These are phyloP conservation scores for Alloteropsis semialata DNA, from an alignment of 176 grass and related monocot genomes.

Conservation along the genomic window DNA sequence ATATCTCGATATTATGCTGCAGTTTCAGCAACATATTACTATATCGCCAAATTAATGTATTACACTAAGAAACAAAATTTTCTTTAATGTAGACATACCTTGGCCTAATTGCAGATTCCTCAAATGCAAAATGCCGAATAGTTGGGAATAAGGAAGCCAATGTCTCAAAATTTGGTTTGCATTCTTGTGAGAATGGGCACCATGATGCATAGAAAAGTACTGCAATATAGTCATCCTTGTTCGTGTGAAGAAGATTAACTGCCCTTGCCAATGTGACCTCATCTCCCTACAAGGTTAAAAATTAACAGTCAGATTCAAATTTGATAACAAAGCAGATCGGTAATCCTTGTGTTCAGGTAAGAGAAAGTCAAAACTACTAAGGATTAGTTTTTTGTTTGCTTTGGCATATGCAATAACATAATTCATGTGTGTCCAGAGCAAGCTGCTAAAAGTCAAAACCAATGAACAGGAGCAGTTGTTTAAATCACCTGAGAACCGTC, in stretches of 20 bases:
- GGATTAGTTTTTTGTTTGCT: neutral
- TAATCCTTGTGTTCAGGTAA: neutral
- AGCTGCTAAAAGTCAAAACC: neutral
- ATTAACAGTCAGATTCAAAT: conserved; percentile 6
- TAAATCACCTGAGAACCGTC: neutral
- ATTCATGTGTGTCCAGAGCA: neutral
- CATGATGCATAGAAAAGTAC: conserved; percentile 96
- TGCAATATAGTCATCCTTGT: conserved; percentile 72
- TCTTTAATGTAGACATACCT: conserved; percentile 48
- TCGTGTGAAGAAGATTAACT: conserved; percentile 74
- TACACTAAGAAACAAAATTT: neutral
- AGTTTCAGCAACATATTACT: conserved; percentile 21
- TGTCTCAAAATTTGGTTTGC: conserved; percentile 62
- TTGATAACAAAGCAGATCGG: neutral
- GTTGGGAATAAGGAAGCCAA: conserved; percentile 70
- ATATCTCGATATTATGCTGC: conserved; percentile 92
- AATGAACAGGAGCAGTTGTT: neutral
- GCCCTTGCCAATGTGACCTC: conserved; percentile 68
- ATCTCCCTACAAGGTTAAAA: conserved; percentile 61
- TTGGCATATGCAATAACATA: neutral
- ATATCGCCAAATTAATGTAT: conserved; percentile 18
- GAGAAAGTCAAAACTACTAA: neutral
- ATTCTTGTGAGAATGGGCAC: conserved; percentile 96
- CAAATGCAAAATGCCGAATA: conserved; percentile 82
- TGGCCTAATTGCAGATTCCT: conserved; percentile 94